These are phyloP conservation scores for Uronychia setigera DNA, from an alignment of 73 alveolate genomes.

Conservation along the genomic window DNA sequence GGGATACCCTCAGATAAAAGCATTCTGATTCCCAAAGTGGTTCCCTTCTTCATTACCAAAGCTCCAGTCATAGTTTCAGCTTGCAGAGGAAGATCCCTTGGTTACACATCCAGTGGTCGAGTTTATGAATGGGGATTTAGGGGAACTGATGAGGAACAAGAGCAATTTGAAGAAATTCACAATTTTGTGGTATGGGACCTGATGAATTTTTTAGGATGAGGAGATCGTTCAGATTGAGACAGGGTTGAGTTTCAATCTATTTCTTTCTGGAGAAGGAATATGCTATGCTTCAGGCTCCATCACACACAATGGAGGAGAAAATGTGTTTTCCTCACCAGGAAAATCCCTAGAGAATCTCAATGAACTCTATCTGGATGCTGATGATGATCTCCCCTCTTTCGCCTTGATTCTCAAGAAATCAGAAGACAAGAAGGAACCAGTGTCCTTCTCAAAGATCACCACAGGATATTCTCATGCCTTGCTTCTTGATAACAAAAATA, in stretches of 20 bases:
- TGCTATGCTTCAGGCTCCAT: conserved; percentile 53
- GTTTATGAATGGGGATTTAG: conserved; percentile 71
- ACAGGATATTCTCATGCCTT: conserved; percentile 64
- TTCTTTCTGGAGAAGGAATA: conserved; percentile 41
- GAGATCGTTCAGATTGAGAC: conserved; percentile 34
- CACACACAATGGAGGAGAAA: conserved; percentile 47
- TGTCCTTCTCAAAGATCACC: conserved; percentile 30
- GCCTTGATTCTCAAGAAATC: conserved; percentile 3
- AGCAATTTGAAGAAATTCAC: conserved; percentile 23
- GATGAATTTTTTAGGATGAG: conserved; percentile 2
- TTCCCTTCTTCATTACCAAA: conserved; percentile 56
- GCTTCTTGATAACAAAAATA: conserved; percentile 28
- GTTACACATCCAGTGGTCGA: conserved; percentile 27
- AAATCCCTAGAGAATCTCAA: conserved; percentile 34
- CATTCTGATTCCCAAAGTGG: conserved; percentile 51
- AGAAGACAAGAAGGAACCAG: conserved; percentile 9
- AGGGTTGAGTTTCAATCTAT: conserved; percentile 60
- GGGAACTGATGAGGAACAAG: conserved; percentile 23
- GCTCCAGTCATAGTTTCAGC: conserved; percentile 46
- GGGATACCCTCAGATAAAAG: conserved; percentile 51
- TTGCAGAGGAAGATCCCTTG: conserved; percentile 58
- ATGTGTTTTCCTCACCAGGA: conserved; percentile 41
- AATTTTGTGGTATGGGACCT: conserved; percentile 1
- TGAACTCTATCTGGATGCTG: conserved; percentile 7
- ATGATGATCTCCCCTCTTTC: conserved; percentile 5